These are phyloP conservation scores for Fusarium vanettenii DNA, from an alignment of 2,329 filamentous ascomycete genomes.

Conservation along the genomic window DNA sequence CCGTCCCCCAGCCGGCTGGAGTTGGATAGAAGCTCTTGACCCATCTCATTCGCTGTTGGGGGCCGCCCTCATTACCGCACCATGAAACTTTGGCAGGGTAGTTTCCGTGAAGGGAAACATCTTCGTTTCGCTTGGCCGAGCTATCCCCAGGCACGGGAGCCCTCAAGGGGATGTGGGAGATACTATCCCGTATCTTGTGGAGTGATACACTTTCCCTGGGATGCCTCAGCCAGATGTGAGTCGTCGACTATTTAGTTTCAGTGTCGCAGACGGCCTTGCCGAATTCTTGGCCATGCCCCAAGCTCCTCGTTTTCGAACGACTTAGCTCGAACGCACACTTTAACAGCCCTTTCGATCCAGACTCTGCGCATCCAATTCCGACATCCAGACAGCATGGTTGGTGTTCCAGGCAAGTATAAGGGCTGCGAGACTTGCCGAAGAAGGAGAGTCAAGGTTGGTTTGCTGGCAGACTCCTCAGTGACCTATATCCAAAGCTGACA, in stretches of 20 bases:
- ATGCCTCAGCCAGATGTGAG: slow-evolving; percentile 30
- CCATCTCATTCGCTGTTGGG: slow-evolving; percentile 35
- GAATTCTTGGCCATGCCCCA: slow-evolving; percentile 10
- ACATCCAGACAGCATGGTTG: slow-evolving; percentile 61
- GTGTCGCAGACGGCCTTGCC: slow-evolving; percentile 22
- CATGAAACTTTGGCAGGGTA: slow-evolving; percentile 32
- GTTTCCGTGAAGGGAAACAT: slow-evolving; percentile 29
- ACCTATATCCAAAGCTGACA: slow-evolving; percentile 6
- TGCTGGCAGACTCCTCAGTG: not conserved
- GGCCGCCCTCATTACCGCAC: slow-evolving; percentile 35
- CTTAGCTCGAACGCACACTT: not conserved
- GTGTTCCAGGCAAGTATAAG: slow-evolving; percentile 72
- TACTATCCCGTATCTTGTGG: slow-evolving; percentile 35
- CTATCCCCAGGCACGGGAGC: slow-evolving; percentile 2
- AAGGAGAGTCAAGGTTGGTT: slow-evolving; percentile 67
- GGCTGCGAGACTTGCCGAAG: slow-evolving; percentile 72
- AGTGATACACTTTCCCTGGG: slow-evolving; percentile 30
- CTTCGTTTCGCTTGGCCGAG: slow-evolving; percentile 19
- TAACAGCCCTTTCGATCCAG: not conserved
- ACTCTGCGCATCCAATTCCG: slow-evolving; percentile 1
- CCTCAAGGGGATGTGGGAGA: slow-evolving; percentile 21
- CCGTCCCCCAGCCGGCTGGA: slow-evolving; percentile 25
- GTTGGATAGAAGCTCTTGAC: slow-evolving; percentile 16
- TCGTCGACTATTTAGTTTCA: slow-evolving; percentile 36
- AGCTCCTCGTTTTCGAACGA: slow-evolving; percentile 2